Evolutionary conservation across 768 basidiomycete genomes (phyloP), one percentile per base, ranked within the genome.

Genomic region (Pulveroboletus sp.): DNA sequence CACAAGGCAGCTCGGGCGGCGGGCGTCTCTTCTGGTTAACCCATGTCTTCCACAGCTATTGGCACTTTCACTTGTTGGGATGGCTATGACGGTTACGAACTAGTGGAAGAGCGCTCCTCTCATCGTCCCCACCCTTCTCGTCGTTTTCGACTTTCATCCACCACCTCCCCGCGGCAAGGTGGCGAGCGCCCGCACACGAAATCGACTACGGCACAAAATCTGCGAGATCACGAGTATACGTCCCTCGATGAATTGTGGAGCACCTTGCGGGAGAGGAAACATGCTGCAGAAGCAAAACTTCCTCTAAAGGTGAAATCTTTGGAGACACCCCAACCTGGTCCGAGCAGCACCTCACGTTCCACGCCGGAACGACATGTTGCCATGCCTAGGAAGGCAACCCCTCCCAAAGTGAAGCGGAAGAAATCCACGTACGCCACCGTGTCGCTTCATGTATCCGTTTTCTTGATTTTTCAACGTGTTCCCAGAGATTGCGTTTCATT

Each of bases 231-330:
- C 21, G 66, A 69, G 25, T 55, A 52, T 40, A 58, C 53, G 10
- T 68, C 68, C 13, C 68, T 87, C 52, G 77, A 85, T 57, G 69
- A 78, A 19, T 66, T 88, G n/a, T 88, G 86, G 86, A 76, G 70
- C 49, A 74, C 77, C 46, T 75, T 88, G 44, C 77, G 84, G 38
- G 75, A 78, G 63, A 73, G 78, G 66, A 88, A 87, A 65, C 80
- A 80, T 42, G 75, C 72, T 53, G 76, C 77, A 56, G 82, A 87
- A 75, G 83, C 82, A 36, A 80, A 80, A 56, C 76, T 82, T 57
- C 80, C 79, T 43, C 76, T 81, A 25, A 88, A 88, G 65, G 82
- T 87, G 38, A 79, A 81, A 63, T 87, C 85, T 19, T 73, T 87
- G 19, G 84, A 83, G 61, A 31, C 58, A 2, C 39, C 66, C 27